Base-by-base conservation (phyloP, 2,329 filamentous ascomycete genomes). In the Clonostachys solani region DNA sequence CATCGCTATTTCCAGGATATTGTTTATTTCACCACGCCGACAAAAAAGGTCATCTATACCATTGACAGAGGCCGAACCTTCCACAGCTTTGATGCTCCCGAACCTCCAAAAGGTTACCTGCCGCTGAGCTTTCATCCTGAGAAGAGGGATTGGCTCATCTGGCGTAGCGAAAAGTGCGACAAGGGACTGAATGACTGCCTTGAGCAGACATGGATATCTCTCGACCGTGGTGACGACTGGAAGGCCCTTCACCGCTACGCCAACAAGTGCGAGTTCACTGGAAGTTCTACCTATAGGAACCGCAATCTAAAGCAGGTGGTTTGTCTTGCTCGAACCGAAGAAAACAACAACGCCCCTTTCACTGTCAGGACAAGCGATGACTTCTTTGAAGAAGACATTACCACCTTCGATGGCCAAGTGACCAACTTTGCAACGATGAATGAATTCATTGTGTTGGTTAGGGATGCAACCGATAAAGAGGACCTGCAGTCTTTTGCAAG, bases 361-460 rank as follows among this genome's bases (percentile, higher is more conserved):
- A 79, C 86, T 54, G 78, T 99, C 33, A 66, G 91, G 15, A 86
- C 87, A 38, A 96, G 87, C 63, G 77, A 89, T 40, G 84, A 95
- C 58, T 90, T 86, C 68, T 95, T 95, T 59, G 69, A 73, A 12
- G 78, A 84, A 45, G 76, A 82, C 52, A 78, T 84, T 56, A 51
- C 51, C 5, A 44, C 56, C 10, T 75, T 80, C 19, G 79, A 92
- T 50, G 61, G 59, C 33, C 59, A 63, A 2, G 87, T 96, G 40
- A 82, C 86, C 56, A 86, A 87, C 55, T 97, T 95, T 66, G 92
- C 91, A 3, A 95, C 87, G 6, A 97, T 96, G 92, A 86, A 87
- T 37, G 94, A 99, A 63, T 99, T 96, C 64, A 94, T 99, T 59
- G 82, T 99, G 37, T 86, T 96, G 44, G 92, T 92, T 2, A 84